phyloP scores from a whole-genome alignment of 2,329 filamentous ascomycete species.

The Clathrospora elynae region DNA sequence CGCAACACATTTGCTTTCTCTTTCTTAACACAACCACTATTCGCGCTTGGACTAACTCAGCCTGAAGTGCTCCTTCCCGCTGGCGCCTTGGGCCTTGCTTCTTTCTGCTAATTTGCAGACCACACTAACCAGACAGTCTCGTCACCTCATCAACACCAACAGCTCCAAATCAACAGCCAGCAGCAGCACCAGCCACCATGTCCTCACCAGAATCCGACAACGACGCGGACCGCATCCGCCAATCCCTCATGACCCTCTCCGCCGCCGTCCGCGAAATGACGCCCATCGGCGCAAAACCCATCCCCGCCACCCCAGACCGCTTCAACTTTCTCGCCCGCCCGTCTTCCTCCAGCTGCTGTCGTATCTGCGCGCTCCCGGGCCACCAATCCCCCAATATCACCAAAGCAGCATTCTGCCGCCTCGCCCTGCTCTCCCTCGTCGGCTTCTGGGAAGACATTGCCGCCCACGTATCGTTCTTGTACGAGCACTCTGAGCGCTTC shows the following conservation, averaged over 20 bases:
- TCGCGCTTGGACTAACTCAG: no score
- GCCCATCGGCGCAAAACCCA: constrained; percentile 15
- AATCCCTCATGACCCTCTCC: constrained; percentile 16
- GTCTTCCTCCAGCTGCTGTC: constrained; percentile 13
- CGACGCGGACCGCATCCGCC: constrained; percentile 6
- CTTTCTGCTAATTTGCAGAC: neutral
- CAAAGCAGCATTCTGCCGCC: constrained; percentile 15
- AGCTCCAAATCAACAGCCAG: neutral
- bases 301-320: constrained; percentile 14
- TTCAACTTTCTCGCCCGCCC: constrained; percentile 30
- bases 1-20: no score
- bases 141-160: neutral
- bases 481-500: constrained; percentile 21
- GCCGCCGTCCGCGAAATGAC: constrained; percentile 27
- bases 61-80: no score
- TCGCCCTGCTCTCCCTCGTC: constrained; percentile 20
- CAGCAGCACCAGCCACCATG: constrained; percentile 10
- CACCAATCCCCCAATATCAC: constrained; percentile 19
- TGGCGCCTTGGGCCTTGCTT: neutral
- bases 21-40: no score
- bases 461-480: constrained; percentile 15
- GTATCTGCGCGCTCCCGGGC: constrained; percentile 28
- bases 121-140: neutral
- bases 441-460: constrained; percentile 27
- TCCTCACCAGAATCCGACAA: constrained; percentile 2